Conservation (phyloP, 1,284 basidiomycete species). For the Singerocomus inundabilis region DNA sequence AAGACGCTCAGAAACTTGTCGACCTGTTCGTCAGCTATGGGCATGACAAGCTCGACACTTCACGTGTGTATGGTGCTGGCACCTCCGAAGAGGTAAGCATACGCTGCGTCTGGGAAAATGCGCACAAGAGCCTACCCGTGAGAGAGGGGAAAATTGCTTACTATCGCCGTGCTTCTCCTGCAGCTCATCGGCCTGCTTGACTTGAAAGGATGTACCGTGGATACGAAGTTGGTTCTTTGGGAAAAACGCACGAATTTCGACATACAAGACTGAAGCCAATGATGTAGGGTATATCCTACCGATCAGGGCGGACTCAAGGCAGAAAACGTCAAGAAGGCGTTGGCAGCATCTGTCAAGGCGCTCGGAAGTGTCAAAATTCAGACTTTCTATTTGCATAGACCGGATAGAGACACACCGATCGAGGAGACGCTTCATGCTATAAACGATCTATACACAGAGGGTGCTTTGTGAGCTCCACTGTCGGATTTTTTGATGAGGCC, state of each 20-base stretch:
- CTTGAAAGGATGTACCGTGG: slow-evolving; percentile 29
- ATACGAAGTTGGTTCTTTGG: slow-evolving; percentile 28
- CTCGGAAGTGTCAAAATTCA: slow-evolving; percentile 24
- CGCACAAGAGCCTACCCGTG: too few relatives aligned
- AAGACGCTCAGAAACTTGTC: slow-evolving; percentile 28
- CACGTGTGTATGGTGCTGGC: slow-evolving; percentile 25
- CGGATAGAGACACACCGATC: slow-evolving; percentile 27
- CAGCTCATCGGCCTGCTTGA: slow-evolving; percentile 30
- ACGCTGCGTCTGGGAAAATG: too few relatives aligned
- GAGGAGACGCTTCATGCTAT: slow-evolving; percentile 40
- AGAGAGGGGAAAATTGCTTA: neutral
- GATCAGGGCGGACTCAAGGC: slow-evolving; percentile 22
- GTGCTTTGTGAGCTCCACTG: slow-evolving; percentile 35
- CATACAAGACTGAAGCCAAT: neutral
- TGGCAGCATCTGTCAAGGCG: slow-evolving; percentile 22
- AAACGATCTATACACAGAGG: slow-evolving; percentile 42
- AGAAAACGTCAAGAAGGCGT: slow-evolving; percentile 21
- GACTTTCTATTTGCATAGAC: slow-evolving; percentile 29
- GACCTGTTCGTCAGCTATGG: slow-evolving; percentile 26
- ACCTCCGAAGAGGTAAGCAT: slow-evolving; percentile 23
- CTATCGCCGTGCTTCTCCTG: too few relatives aligned
- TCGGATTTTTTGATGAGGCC: neutral
- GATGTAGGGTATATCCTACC: slow-evolving; percentile 24
- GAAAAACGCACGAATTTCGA: neutral
- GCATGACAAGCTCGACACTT: slow-evolving; percentile 26